Percentiles rank a stretch among this genome's conserved stretches.
Conservation (phyloP, 1,284 basidiomycete genomes). For the Wolfiporia cocos region DNA sequence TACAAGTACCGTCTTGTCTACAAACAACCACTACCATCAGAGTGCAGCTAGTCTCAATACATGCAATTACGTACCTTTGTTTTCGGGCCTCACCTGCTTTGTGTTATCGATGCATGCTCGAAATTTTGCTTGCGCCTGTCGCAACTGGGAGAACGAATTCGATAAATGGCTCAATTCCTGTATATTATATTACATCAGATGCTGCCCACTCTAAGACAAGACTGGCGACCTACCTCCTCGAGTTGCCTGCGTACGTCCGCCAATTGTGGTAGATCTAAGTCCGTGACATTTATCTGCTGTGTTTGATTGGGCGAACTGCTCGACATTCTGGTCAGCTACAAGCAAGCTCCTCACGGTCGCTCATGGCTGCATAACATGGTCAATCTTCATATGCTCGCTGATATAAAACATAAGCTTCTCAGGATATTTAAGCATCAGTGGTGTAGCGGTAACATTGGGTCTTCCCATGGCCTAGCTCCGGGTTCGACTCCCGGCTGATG, state of each 20-base stretch:
- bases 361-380: neutral
- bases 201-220: slow-evolving; percentile 5
- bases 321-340: slow-evolving; percentile 19
- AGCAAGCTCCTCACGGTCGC: neutral
- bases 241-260: slow-evolving; percentile 84
- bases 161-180: slow-evolving; percentile 93
- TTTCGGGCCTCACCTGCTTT: slow-evolving; percentile 69
- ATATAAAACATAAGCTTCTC: too few relatives aligned
- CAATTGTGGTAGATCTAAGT: slow-evolving; percentile 79
- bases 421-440: slow-evolving; percentile 18
- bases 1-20: slow-evolving; percentile 85
- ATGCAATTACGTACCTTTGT: slow-evolving; percentile 52
- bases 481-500: slow-evolving; percentile 53
- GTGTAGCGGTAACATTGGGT: slow-evolving; percentile 37
- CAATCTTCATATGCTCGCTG: neutral
- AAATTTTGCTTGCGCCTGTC: slow-evolving; percentile 92
- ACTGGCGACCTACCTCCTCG: slow-evolving; percentile 58
- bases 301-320: slow-evolving; percentile 23
- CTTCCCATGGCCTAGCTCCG: slow-evolving; percentile 48
- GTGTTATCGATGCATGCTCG: slow-evolving; percentile 82
- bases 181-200: neutral
- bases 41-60: neutral
- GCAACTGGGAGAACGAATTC: slow-evolving; percentile 89
- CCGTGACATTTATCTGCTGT: slow-evolving; percentile 73
- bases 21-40: slow-evolving; percentile 26